Conservation (phyloP, 2,329 filamentous ascomycete species). For the Sporothrix schenckii region DNA sequence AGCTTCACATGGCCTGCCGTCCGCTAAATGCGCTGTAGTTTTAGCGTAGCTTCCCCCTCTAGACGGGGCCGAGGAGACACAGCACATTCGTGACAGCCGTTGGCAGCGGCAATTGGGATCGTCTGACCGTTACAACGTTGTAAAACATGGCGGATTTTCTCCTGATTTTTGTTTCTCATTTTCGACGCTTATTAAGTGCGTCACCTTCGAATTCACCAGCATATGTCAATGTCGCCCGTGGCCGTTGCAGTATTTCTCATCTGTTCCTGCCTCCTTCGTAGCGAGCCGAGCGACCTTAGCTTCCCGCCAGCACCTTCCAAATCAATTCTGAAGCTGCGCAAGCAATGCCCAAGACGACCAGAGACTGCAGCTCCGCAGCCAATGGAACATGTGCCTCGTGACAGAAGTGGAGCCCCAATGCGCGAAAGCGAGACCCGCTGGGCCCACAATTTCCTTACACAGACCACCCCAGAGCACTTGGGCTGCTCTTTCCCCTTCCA, state of each 20-base stretch:
- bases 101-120: neutral
- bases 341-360: neutral
- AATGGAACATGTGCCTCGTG: constrained; percentile 23
- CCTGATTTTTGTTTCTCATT: too few species aligned
- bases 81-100: neutral
- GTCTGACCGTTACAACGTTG: too few species aligned
- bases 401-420: constrained; percentile 25
- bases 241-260: neutral
- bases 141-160: too few species aligned
- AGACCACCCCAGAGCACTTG: constrained; percentile 3
- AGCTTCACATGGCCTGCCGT: neutral
- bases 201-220: too few species aligned
- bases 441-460: constrained; percentile 27
- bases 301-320: constrained; percentile 7
- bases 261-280: neutral
- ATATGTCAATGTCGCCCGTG: too few species aligned
- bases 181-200: too few species aligned
- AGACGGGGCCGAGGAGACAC: constrained; percentile 6
- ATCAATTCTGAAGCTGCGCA: constrained; percentile 17
- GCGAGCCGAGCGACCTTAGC: neutral
- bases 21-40: neutral
- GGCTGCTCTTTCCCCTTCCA: constrained; percentile 13
- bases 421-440: neutral
- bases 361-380: neutral
- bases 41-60: constrained; percentile 10